Percentiles rank a stretch among this genome's conserved stretches.
These are phyloP conservation scores for Tremellales sp. DNA, from an alignment of 1,284 basidiomycete genomes.

Conservation along the genomic window DNA sequence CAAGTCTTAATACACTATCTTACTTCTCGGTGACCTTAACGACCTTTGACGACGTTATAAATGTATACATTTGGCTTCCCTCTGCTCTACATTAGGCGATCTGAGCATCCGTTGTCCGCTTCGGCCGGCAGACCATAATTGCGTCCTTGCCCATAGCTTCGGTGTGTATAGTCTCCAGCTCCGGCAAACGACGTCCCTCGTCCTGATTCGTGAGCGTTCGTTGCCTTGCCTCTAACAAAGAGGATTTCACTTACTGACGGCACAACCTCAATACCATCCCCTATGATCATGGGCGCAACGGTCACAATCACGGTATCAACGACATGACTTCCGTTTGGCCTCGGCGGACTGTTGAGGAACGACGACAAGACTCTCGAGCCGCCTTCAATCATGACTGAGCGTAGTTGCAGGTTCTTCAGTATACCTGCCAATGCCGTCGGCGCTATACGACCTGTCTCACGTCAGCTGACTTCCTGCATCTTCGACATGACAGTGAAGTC, in stretches of 20 bases:
- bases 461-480: not conserved
- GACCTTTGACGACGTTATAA: no score
- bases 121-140: constrained; percentile 37
- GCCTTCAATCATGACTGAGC: constrained; percentile 90
- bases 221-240: no score
- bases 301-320: constrained; percentile 77
- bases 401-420: constrained; percentile 58
- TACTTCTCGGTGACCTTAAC: no score
- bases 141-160: constrained; percentile 46
- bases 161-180: constrained; percentile 32
- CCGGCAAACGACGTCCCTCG: constrained; percentile 30
- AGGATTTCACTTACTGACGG: constrained; percentile 24
- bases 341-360: constrained; percentile 56
- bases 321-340: constrained; percentile 43
- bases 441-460: constrained; percentile 50
- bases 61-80: no score
- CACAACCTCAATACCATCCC: constrained; percentile 60
- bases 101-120: no score
- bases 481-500: constrained; percentile 29
- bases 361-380: constrained; percentile 77
- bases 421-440: constrained; percentile 56
- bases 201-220: constrained; percentile 9
- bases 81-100: no score
- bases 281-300: constrained; percentile 74
- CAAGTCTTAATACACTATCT: no score